Base-by-base conservation (phyloP, 2,329 filamentous ascomycete species). In the Beauveria sp. region DNA sequence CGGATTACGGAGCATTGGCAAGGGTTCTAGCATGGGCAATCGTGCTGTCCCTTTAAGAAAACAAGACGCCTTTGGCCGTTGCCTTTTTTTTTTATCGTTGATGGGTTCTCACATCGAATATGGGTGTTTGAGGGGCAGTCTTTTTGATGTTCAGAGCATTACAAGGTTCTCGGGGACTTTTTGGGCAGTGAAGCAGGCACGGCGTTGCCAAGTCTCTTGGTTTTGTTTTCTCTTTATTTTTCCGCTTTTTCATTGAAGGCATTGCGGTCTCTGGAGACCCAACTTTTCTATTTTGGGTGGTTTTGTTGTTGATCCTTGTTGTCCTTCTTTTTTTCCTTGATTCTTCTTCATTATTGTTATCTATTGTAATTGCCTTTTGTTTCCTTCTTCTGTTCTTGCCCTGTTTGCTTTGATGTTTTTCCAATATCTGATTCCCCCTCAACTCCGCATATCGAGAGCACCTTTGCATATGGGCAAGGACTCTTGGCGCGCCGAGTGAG, bases 381-480 rank as follows among this genome's bases (percentile, higher is more conserved):
- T 31, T 52, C 18, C 7, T 43, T 16, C 46, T 61, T 65, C 43
- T n/a, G 14, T 38, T 54, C n/a, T 28, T 34, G 14, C 12, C 24
- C 10, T n/a, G 16, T 8, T 10, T 63, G 49, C 45, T 59, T 14
- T 64, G 38, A 22, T 22, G 10, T 34, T 56, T 55, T 64, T 60
- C 31, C 49, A 58, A 56, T 56, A 45, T 16, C 59, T 64, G 64
- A 69, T 69, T 67, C 65, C 67, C 65, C 60, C 40, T 55, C 45
- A 42, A 24, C 53, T 54, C 54, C 22, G 14, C 52, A 55, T 45
- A 40, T 55, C 24, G 18, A 55, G 6, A 8, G 22, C 40, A 50
- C 31, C 24, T 2, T 49, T 24, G 9, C 18, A 43, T n/a, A 20
- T 18, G n/a, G n/a, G 42, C 7, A n/a, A 43, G 6, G 26, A 51